phyloP scores from a whole-genome alignment of 805 yeast species.

The Wickerhamiella lipophila region DNA sequence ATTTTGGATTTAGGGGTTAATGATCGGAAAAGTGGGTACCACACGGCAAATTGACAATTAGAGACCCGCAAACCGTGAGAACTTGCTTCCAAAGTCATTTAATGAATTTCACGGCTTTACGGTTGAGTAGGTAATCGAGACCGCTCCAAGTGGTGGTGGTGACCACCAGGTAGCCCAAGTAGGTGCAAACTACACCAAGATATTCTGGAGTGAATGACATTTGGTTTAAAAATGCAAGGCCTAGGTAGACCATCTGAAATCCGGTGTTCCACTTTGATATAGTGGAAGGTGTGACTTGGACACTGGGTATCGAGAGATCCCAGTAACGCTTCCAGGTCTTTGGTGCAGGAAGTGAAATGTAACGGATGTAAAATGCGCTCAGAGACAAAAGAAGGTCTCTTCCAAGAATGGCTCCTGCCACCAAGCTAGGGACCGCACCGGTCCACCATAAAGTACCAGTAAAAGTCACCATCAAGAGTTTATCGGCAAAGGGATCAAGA shows the following conservation, averaged over 20 bases:
- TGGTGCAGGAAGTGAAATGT: conserved; percentile 60
- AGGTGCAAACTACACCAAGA: conserved; percentile 19
- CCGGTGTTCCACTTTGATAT: conserved; percentile 84
- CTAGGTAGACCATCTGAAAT: conserved; percentile 83
- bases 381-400: conserved; percentile 65
- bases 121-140: conserved; percentile 30
- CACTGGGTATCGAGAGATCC: conserved; percentile 70
- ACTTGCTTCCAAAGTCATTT: conserved; percentile 3
- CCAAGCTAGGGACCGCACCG: conserved; percentile 49
- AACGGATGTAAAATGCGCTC: conserved; percentile 62
- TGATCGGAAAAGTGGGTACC: conserved; percentile 44
- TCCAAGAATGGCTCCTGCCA: conserved; percentile 59
- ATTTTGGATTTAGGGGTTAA: conserved; percentile 41
- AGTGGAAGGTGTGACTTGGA: conserved; percentile 74
- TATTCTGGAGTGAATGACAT: conserved; percentile 23
- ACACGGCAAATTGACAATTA: conserved; percentile 22
- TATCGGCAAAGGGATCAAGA: conserved; percentile 92
- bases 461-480: conserved; percentile 72
- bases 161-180: conserved; percentile 35
- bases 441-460: conserved; percentile 63
- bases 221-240: conserved; percentile 35
- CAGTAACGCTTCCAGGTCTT: conserved; percentile 58
- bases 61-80: neutral
- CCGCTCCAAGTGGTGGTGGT: conserved; percentile 64
- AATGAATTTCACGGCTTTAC: conserved; percentile 21